Percentiles rank a stretch among this genome's conserved stretches.
phyloP scores from a whole-genome alignment of 2,329 filamentous ascomycete genomes.

The Sclerotinia spermophila region DNA sequence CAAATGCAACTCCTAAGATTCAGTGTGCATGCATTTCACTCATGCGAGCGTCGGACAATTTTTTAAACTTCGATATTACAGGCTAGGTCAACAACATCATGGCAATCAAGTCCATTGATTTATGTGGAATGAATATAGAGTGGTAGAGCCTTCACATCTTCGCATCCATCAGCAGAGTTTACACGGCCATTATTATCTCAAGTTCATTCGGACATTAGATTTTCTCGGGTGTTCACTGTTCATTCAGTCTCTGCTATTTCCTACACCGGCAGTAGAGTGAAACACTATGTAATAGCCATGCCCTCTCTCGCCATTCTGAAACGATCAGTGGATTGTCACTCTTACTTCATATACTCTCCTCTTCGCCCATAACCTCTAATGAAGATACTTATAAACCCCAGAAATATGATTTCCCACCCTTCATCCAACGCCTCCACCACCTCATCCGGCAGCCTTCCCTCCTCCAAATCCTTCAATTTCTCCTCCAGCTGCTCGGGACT shows the following conservation, averaged over 20 bases:
- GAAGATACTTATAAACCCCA: constrained; percentile 1
- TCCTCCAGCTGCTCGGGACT: constrained; percentile 54
- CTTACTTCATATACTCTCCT: not conserved
- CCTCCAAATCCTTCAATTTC: constrained; percentile 57
- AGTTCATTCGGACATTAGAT: not conserved
- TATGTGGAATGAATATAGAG: no score
- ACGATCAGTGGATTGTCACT: not conserved
- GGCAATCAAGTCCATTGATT: not conserved
- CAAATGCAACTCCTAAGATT: not conserved
- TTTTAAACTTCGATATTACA: not conserved
- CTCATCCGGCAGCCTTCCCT: constrained; percentile 72
- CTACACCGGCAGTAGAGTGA: not conserved
- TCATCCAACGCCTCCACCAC: constrained; percentile 70
- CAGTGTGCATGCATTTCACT: not conserved
- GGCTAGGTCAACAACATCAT: not conserved
- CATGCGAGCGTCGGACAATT: not conserved
- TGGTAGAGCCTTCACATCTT: not conserved
- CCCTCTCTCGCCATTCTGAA: not conserved
- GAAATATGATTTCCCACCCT: constrained; percentile 59
- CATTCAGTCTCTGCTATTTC: not conserved
- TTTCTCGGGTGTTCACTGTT: not conserved
- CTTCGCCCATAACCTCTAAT: not conserved
- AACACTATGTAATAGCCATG: not conserved
- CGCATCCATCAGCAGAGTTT: not conserved
- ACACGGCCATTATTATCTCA: not conserved